phyloP scores from a whole-genome alignment of 345 rosid species.

The Citrus australasica region DNA sequence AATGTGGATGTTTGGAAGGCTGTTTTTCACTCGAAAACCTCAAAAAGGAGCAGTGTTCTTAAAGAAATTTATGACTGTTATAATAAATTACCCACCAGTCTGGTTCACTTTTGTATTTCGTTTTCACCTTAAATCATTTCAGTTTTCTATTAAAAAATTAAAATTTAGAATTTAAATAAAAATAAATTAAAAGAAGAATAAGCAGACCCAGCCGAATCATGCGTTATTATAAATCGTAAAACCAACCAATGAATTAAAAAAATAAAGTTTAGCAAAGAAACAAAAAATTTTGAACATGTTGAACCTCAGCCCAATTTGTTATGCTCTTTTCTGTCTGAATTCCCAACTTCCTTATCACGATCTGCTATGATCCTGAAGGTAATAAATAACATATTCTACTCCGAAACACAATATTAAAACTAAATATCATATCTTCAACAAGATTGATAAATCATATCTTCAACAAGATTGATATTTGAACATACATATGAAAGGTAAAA shows the following conservation, averaged over 20 bases:
- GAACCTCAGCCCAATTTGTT: neutral
- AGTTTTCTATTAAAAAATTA: neutral
- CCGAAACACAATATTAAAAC: neutral
- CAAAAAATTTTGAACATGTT: neutral
- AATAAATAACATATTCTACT: neutral
- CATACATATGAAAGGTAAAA: neutral
- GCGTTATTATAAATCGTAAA: neutral
- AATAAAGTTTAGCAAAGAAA: neutral
- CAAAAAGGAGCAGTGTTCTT: neutral
- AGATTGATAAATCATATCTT: neutral
- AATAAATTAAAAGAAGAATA: too few species aligned
- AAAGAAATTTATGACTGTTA: neutral
- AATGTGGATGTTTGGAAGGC: neutral
- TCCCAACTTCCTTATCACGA: neutral
- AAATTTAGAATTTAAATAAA: too few species aligned
- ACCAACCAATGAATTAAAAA: neutral
- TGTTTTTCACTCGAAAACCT: neutral
- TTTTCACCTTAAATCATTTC: neutral
- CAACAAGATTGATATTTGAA: slow-evolving; percentile 5
- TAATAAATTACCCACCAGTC: neutral
- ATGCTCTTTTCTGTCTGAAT: neutral
- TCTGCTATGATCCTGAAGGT: neutral
- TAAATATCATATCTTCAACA: neutral
- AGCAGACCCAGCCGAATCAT: too few species aligned
- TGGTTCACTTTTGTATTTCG: neutral